These are phyloP conservation scores for Umbilicus rupestris DNA, from an alignment of 164 flowering plant genomes.

Conservation along the genomic window DNA sequence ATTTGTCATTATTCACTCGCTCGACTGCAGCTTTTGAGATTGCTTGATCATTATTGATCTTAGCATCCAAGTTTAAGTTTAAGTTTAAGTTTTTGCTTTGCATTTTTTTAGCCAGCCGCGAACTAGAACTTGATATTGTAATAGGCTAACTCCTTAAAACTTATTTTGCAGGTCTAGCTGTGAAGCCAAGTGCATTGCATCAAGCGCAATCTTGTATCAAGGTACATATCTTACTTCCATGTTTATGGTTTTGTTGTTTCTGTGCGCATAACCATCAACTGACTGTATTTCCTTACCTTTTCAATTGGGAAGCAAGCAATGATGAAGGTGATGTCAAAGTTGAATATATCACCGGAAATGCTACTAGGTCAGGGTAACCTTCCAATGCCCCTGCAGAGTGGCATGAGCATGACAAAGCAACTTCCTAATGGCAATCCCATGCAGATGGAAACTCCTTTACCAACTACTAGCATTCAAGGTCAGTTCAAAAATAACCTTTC, in stretches of 20 bases:
- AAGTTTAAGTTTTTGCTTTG: not conserved
- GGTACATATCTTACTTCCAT: slow-evolving; percentile 28
- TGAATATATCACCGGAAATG: slow-evolving; percentile 42
- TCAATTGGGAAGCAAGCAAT: slow-evolving; percentile 41
- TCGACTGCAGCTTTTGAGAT: not conserved
- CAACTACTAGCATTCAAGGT: slow-evolving; percentile 20
- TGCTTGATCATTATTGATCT: not conserved
- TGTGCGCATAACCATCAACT: not conserved
- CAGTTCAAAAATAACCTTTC: slow-evolving; percentile 15
- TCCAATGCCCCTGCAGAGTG: slow-evolving; percentile 42
- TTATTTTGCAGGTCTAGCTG: slow-evolving; percentile 58
- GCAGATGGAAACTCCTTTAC: slow-evolving; percentile 23
- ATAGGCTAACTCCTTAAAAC: not conserved
- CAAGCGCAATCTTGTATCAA: slow-evolving; percentile 42
- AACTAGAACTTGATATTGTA: not conserved
- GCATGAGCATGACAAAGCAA: slow-evolving; percentile 21
- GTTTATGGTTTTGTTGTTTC: not conserved
- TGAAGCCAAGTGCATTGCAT: slow-evolving; percentile 71
- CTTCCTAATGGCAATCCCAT: slow-evolving; percentile 24
- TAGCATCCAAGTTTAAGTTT: no score
- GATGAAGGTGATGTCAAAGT: slow-evolving; percentile 46
- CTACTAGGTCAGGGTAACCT: slow-evolving; percentile 30
- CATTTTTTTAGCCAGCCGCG: not conserved
- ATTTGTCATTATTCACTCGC: not conserved
- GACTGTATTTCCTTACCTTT: slow-evolving; percentile 10